These are phyloP conservation scores for Hemileia vastatrix DNA, from an alignment of 1,284 basidiomycete species.

Conservation along the genomic window DNA sequence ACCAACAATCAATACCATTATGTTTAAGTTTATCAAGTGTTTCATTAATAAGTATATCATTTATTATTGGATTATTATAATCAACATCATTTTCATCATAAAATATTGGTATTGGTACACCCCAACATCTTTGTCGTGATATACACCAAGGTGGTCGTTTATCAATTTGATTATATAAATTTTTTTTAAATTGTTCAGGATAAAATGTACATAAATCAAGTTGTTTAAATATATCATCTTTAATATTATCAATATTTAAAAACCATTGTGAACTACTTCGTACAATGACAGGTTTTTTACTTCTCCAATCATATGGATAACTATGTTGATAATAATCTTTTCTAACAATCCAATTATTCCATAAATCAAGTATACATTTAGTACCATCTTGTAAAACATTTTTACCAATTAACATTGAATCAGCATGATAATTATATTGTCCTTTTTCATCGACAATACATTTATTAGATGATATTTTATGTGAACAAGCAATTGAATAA, in stretches of 20 bases:
- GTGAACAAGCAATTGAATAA: too few relatives aligned
- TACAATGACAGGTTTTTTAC: constrained; percentile 80
- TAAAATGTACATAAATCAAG: constrained; percentile 66
- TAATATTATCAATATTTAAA: constrained; percentile 76
- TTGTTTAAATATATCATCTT: constrained; percentile 62
- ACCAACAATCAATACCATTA: constrained; percentile 77
- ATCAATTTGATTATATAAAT: too few relatives aligned
- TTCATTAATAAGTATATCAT: constrained; percentile 58
- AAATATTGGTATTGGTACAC: too few relatives aligned
- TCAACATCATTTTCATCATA: too few relatives aligned
- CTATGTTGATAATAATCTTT: too few relatives aligned
- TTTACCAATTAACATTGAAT: constrained; percentile 58
- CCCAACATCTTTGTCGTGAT: constrained; percentile 93
- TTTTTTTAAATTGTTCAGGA: too few relatives aligned
- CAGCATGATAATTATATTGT: constrained; percentile 59
- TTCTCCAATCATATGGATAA: constrained; percentile 97
- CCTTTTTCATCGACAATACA: constrained; percentile 74
- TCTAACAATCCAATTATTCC: constrained; percentile 60
- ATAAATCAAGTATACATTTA: constrained; percentile 57
- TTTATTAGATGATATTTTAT: too few relatives aligned
- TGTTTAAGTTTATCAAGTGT: constrained; percentile 58
- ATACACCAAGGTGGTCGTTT: constrained; percentile 99
- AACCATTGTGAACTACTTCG: constrained; percentile 96
- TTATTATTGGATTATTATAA: too few relatives aligned
- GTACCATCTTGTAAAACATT: constrained; percentile 64